These are phyloP conservation scores for Pyrenochaeta sp. DNA, from an alignment of 2,329 filamentous ascomycete species.

Conservation along the genomic window DNA sequence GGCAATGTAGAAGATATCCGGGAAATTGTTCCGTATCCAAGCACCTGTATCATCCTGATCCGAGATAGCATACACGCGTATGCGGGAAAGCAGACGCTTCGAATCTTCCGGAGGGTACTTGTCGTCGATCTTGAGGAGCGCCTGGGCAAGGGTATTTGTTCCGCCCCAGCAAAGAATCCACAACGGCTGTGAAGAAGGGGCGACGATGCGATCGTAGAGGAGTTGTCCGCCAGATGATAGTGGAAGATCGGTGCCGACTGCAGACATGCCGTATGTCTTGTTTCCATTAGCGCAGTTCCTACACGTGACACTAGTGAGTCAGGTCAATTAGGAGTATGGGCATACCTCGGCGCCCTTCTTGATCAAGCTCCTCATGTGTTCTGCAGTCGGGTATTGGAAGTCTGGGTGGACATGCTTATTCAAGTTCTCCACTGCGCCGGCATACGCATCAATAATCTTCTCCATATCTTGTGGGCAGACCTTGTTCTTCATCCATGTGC, in stretches of 20 bases:
- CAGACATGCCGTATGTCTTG: conserved; percentile 51
- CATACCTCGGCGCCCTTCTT: conserved; percentile 44
- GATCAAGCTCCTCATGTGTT: conserved; percentile 34
- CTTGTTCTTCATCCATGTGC: conserved; percentile 51
- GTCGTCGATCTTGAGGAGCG: conserved; percentile 53
- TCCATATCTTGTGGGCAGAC: conserved; percentile 47
- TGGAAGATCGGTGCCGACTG: conserved; percentile 39
- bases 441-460: conserved; percentile 48
- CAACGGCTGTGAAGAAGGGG: conserved; percentile 53
- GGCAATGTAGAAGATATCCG: conserved; percentile 64
- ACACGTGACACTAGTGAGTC: not conserved
- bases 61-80: conserved; percentile 59
- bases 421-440: conserved; percentile 54
- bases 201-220: conserved; percentile 54
- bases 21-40: conserved; percentile 64
- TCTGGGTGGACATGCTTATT: conserved; percentile 57
- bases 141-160: conserved; percentile 62
- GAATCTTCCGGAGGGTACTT: conserved; percentile 44
- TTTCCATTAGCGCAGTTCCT: conserved; percentile 2
- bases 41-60: conserved; percentile 67
- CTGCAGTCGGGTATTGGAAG: conserved; percentile 40
- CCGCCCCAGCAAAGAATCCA: conserved; percentile 65
- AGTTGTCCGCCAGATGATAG: conserved; percentile 56
- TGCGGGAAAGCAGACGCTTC: conserved; percentile 40
- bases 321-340: not conserved